Evolutionary conservation across 2,329 filamentous ascomycete genomes (phyloP), one percentile per base, ranked within the genome.

Genomic region (Fusarium proliferatum): DNA sequence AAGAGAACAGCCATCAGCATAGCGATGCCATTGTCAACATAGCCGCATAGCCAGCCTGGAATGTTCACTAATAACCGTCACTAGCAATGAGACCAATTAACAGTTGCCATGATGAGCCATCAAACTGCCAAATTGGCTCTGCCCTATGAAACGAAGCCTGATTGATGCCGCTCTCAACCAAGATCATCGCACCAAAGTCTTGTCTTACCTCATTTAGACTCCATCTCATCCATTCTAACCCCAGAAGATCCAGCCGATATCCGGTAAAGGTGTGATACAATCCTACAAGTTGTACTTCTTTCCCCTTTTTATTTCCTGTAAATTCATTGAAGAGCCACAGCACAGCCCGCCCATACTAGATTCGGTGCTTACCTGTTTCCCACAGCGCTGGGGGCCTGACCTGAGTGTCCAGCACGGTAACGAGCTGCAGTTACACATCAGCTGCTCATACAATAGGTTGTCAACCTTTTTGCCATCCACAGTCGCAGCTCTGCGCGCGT

Each of bases 201-300:
- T 74, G 71, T 74, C 71, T 74, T 74, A 74, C 71, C 71, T 74
- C 71, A 74, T 74, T 74, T 41, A 55, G 67, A 53, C 42, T 28
- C 67, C 48, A 64, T 71, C 51, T 34, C 46, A n/a, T 33, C 51
- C 43, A 45, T 69, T 42, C 48, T 42, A 56, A 60, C 62, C 59
- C 58, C 57, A 73, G 51, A 52, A 60, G 49, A 56, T 42, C 48
- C 49, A 59, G 67, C 71, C 67, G 67, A 74, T 39, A 48, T 70
- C 71, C 55, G 71, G 53, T 39, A 71, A 33, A 73, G 71, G 70
- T 73, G 71, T 73, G 61, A 49, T 62, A 21, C 56, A 28, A 53
- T 28, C 34, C 51, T 39, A 53, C 51, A 69, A 58, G 52, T 64
- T 64, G 34, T 9, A 19, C 17, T 13, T 64, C 49, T 48, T 52